Conservation (phyloP, 345 rosid genomes). For the Rubroshorea leprosula region DNA sequence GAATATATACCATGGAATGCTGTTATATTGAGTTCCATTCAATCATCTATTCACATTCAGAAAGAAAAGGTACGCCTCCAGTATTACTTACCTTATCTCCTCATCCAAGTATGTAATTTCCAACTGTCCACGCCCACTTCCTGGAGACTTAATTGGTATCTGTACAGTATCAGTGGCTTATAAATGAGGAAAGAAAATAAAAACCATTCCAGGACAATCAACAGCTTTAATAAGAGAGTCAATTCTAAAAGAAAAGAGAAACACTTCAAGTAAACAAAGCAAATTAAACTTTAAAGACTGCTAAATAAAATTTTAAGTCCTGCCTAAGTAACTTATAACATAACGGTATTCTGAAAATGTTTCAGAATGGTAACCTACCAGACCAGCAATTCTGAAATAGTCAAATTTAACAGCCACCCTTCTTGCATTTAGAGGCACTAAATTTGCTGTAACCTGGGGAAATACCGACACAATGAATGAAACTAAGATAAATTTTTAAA, state of each 20-base stretch:
- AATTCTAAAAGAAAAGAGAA: background rate
- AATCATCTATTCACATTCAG: background rate
- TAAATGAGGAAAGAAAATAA: background rate
- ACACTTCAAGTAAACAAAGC: background rate
- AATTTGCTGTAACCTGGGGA: slow-evolving; percentile 34
- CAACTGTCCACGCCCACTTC: slow-evolving; percentile 39
- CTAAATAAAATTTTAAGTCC: too few relatives aligned
- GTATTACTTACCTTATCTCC: slow-evolving; percentile 29
- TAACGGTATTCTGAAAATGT: background rate
- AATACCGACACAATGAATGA: background rate
- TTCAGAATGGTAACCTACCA: slow-evolving; percentile 18
- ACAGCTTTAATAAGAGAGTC: background rate
- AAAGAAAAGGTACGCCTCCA: background rate
- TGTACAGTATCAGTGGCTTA: background rate
- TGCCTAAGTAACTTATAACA: background rate
- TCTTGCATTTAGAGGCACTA: slow-evolving; percentile 36
- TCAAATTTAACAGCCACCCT: slow-evolving; percentile 48
- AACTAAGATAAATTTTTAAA: background rate
- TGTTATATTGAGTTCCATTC: too few relatives aligned
- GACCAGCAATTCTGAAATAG: slow-evolving; percentile 32
- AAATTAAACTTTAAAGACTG: too few relatives aligned
- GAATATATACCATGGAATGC: background rate
- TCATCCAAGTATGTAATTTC: slow-evolving; percentile 43
- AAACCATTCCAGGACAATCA: too few relatives aligned
- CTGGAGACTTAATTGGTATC: slow-evolving; percentile 36